Evolutionary conservation across 306 rosid species (phyloP).

Genomic region (Prunus mongolica): DNA sequence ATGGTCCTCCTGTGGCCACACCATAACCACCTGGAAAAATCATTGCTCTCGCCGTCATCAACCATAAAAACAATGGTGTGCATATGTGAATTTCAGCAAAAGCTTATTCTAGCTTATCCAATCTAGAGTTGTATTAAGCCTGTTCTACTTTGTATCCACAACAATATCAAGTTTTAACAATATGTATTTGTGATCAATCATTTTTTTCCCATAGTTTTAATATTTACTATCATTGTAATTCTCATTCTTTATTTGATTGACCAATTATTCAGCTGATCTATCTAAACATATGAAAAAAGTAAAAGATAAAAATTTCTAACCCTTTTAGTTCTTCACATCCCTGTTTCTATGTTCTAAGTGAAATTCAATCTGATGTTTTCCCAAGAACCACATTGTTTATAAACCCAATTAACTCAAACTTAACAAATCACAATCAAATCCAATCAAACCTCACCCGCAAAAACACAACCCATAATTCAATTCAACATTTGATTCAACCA

Average conservation of each 20-base stretch:
- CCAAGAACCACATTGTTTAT: neutral
- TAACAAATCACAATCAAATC: neutral
- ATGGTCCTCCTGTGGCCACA: constrained; percentile 96
- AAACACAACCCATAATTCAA: neutral
- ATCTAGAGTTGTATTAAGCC: neutral
- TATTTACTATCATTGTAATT: neutral
- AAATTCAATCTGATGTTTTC: neutral
- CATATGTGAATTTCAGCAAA: neutral
- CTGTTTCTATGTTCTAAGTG: neutral
- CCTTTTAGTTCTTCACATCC: neutral
- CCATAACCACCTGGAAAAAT: constrained; percentile 85
- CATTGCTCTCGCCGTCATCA: constrained; percentile 19
- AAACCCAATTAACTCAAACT: neutral
- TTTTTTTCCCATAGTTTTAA: neutral
- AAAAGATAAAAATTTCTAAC: neutral
- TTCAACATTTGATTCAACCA: neutral
- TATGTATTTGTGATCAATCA: neutral
- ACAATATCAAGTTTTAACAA: neutral
- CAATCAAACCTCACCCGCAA: neutral
- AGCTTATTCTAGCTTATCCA: neutral
- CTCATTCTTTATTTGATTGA: neutral
- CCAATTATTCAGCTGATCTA: neutral
- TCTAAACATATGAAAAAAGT: neutral
- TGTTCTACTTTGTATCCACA: neutral
- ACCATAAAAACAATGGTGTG: neutral